Conservation (phyloP, 2,329 filamentous ascomycete genomes). For the Pseudogymnoascus sp. region DNA sequence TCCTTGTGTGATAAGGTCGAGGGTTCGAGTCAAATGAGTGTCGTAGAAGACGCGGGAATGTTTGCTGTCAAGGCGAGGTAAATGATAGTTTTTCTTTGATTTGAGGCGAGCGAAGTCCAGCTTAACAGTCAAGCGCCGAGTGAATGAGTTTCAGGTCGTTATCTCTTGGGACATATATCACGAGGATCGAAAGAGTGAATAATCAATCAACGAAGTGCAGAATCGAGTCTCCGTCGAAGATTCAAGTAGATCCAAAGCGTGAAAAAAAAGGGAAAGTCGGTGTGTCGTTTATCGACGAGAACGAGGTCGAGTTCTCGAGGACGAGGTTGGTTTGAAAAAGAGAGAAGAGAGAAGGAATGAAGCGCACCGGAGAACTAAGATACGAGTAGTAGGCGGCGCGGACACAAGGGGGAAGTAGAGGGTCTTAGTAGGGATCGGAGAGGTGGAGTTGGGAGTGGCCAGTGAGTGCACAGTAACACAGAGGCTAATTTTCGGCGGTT, state of each 20-base stretch:
- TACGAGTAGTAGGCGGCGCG: background rate
- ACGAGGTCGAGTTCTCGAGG: constrained; percentile 2
- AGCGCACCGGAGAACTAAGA: background rate
- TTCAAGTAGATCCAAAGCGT: constrained; percentile 3
- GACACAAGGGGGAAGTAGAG: background rate
- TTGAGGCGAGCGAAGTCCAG: background rate
- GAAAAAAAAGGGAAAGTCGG: background rate
- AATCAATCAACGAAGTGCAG: background rate
- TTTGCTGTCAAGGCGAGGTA: background rate
- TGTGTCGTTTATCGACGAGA: background rate
- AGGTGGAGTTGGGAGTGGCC: background rate
- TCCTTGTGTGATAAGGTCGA: background rate
- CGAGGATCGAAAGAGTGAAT: background rate
- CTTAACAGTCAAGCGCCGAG: constrained; percentile 2
- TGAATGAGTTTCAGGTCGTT: background rate
- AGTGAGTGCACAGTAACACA: background rate
- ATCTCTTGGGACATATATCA: background rate
- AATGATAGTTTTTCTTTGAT: constrained; percentile 2
- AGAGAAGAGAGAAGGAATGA: background rate
- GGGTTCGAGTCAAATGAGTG: constrained; percentile 8
- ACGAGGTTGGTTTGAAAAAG: background rate
- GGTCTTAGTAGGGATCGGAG: background rate
- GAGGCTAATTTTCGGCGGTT: constrained; percentile 1
- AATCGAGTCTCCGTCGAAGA: background rate
- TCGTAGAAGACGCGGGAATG: constrained; percentile 2